Percentiles rank a stretch among this genome's conserved stretches.
These are phyloP conservation scores for Exophiala dermatitidis DNA, from an alignment of 2,329 filamentous ascomycete genomes.

Conservation along the genomic window DNA sequence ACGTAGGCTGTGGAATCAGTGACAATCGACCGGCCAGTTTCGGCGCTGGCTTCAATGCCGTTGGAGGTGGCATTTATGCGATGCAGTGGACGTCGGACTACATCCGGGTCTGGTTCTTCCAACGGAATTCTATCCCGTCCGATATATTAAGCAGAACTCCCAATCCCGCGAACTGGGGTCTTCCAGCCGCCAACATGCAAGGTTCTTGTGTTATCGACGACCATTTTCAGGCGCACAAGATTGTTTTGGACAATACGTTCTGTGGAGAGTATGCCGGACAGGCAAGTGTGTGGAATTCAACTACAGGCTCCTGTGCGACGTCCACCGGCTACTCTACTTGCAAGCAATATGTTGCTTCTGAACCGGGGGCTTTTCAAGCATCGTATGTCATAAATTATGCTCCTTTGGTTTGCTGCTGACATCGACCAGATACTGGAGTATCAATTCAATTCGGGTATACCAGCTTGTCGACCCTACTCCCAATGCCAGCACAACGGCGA, in stretches of 20 bases:
- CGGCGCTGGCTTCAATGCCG: conserved; percentile 59
- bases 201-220: conserved; percentile 59
- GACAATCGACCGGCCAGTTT: conserved; percentile 42
- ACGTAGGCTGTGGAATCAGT: conserved; percentile 49
- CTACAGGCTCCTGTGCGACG: conserved; percentile 17
- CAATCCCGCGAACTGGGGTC: conserved; percentile 38
- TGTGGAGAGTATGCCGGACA: conserved; percentile 74
- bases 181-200: conserved; percentile 52
- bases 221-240: conserved; percentile 61
- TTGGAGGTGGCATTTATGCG: conserved; percentile 58
- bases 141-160: conserved; percentile 38
- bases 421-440: conserved; percentile 20
- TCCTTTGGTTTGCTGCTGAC: neutral
- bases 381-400: conserved; percentile 6
- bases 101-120: conserved; percentile 45
- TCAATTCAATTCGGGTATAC: conserved; percentile 26
- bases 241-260: conserved; percentile 70
- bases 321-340: conserved; percentile 18
- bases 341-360: conserved; percentile 22
- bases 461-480: conserved; percentile 17
- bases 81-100: conserved; percentile 46
- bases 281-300: conserved; percentile 33
- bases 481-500: conserved; percentile 1
- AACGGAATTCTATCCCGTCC: conserved; percentile 34
- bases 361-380: conserved; percentile 21